Conservation (phyloP, 2,329 filamentous ascomycete species). For the Exophiala aquamarina region DNA sequence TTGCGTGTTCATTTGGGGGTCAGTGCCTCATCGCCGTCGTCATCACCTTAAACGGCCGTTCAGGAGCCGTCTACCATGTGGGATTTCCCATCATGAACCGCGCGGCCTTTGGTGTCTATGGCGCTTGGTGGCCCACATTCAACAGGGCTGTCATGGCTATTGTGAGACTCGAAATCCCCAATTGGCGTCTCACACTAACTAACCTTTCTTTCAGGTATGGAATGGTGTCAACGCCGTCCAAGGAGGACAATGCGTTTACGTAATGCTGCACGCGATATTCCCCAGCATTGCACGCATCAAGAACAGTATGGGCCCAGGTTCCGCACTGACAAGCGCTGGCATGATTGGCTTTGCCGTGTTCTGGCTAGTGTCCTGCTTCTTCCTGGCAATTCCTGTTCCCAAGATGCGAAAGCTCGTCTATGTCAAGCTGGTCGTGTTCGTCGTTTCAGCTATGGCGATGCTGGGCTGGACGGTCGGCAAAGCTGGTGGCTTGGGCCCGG, state of each 20-base stretch:
- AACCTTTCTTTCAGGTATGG: conserved; percentile 32
- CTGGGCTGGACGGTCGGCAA: conserved; percentile 38
- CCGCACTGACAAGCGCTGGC: conserved; percentile 40
- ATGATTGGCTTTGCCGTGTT: conserved; percentile 46
- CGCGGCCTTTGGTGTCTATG: conserved; percentile 45
- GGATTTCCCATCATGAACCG: conserved; percentile 45
- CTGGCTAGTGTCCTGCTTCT: conserved; percentile 43
- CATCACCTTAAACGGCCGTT: conserved; percentile 45
- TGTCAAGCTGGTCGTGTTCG: conserved; percentile 39
- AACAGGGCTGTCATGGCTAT: conserved; percentile 45
- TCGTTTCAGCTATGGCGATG: conserved; percentile 41
- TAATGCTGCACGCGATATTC: conserved; percentile 45
- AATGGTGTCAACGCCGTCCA: conserved; percentile 44
- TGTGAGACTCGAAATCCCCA: conserved; percentile 27
- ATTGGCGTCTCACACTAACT: no score
- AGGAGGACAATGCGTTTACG: conserved; percentile 40
- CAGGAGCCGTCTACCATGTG: conserved; percentile 46
- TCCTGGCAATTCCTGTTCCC: conserved; percentile 40
- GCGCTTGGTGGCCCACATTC: conserved; percentile 43
- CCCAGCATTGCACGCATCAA: conserved; percentile 41
- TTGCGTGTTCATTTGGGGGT: conserved; percentile 44
- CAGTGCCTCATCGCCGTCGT: conserved; percentile 45
- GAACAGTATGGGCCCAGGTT: conserved; percentile 42
- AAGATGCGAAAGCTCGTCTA: conserved; percentile 39
- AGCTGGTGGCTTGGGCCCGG: conserved; percentile 34